Evolutionary conservation across 2,329 filamentous ascomycete species (phyloP).

Genomic region (Xylaria sp.): DNA sequence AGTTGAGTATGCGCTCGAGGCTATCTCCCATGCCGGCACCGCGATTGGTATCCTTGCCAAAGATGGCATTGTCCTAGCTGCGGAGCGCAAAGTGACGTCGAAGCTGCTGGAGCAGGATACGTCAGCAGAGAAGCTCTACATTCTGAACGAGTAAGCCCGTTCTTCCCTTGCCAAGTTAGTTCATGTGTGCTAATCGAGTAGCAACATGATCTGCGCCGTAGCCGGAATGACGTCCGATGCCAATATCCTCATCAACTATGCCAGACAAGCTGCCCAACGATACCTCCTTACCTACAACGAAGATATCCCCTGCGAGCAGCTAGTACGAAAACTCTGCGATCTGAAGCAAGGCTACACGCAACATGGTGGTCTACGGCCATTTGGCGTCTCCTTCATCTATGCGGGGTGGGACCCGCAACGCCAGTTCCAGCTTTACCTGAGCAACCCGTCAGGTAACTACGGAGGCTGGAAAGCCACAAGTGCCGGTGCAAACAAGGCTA

Average conservation of each 20-base stretch:
- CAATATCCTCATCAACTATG: slow-evolving; percentile 99
- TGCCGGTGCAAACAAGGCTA: slow-evolving; percentile 96
- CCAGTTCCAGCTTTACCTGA: slow-evolving; percentile 98
- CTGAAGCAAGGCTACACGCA: slow-evolving; percentile 99
- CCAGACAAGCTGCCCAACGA: slow-evolving; percentile 89
- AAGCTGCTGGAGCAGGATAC: slow-evolving; percentile 99
- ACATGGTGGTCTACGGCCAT: slow-evolving; percentile 94
- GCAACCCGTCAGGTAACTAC: slow-evolving; percentile 98
- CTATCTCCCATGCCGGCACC: slow-evolving; percentile 96
- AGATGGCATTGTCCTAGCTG: slow-evolving; percentile 96
- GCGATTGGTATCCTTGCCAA: slow-evolving; percentile 94
- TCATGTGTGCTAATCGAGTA: slow-evolving; percentile 35
- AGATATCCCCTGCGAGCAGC: slow-evolving; percentile 98
- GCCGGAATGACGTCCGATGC: slow-evolving; percentile 99
- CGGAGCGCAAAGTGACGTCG: slow-evolving; percentile 97
- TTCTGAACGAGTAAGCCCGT: slow-evolving; percentile 75
- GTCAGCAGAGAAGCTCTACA: slow-evolving; percentile 99
- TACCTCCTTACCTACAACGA: slow-evolving; percentile 99
- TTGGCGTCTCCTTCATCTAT: slow-evolving; percentile 99
- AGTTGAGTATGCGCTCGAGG: slow-evolving; percentile 98
- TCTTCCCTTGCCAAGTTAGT: no score
- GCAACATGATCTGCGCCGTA: slow-evolving; percentile 99
- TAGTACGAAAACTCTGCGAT: slow-evolving; percentile 93
- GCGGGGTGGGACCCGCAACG: slow-evolving; percentile 94
- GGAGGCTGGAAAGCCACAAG: slow-evolving; percentile 99